Base-by-base conservation (phyloP, 352 stramenopile genomes). In the Peronospora farinosa region DNA sequence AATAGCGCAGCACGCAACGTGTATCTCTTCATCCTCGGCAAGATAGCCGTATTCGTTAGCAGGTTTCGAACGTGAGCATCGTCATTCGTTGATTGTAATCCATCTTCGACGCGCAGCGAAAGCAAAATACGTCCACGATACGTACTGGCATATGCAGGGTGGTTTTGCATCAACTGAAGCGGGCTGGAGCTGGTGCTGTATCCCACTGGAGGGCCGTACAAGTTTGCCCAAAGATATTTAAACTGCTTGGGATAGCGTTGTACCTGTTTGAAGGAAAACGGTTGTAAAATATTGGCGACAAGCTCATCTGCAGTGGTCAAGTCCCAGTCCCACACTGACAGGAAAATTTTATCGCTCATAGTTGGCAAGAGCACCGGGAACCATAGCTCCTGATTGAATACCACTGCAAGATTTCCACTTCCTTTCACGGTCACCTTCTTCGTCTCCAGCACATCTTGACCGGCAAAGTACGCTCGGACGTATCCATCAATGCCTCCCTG, bases 271-370 rank as follows among this genome's bases (percentile, higher is more conserved):
- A 94, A 95, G 21, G 83, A 71, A 47, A 89, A 89, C 19, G 80
- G 74, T 0, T 39, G 65, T 13, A 84, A 41, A 21, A 72, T 65
- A 49, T 86, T 91, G 12, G 74, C 74, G 5, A 95, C 78, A 21
- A 92, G 65, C 25, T 68, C 50, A 40, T 95, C 69, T 11, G 92
- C 69, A 12, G 58, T 65, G 12, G 69, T 79, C 47, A 84, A 51
- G n/a, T 84, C 67, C 53, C 67, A 85, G 63, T 95, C 86, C 77
- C 78, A 95, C 15, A 96, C 47, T 7, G 77, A 91, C n/a, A 95
- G 52, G 30, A 77, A 80, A 16, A 96, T 82, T 32, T 75, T 77
- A 54, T 91, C 82, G 47, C 71, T 85, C 73, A 95, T 91, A 13
- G 64, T 85, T 27, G 83, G 85, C 19, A 92, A 53, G 2, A 89